These are phyloP conservation scores for Neurospora sp. DNA, from an alignment of 495 filamentous ascomycete genomes.

Conservation along the genomic window DNA sequence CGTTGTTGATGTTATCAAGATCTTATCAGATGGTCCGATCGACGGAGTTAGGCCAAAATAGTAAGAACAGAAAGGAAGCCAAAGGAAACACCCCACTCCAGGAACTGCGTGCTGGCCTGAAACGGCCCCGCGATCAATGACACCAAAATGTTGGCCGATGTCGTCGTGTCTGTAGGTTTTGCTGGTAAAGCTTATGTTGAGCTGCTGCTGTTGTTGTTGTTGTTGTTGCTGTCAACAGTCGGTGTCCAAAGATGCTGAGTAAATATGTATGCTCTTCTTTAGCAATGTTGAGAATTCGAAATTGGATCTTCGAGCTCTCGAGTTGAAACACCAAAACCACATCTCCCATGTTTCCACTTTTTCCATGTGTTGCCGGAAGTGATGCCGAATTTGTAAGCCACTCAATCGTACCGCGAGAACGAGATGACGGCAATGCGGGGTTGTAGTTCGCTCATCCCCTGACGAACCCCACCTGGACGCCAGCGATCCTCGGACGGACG, in stretches of 20 bases:
- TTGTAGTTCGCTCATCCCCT: not conserved
- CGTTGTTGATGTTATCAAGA: not conserved
- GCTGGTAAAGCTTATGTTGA: not conserved
- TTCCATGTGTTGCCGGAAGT: not conserved
- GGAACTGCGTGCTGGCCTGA: not conserved
- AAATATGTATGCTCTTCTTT: not conserved
- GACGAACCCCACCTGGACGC: constrained; percentile 11
- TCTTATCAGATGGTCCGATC: not conserved
- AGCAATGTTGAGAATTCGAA: not conserved
- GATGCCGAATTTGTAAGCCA: not conserved
- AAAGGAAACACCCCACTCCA: not conserved
- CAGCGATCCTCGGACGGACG: constrained; percentile 13
- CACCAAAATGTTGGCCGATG: not conserved
- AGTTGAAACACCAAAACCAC: not conserved
- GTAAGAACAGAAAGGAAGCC: not conserved
- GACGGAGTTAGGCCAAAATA: not conserved
- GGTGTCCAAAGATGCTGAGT: not conserved
- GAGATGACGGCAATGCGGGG: constrained; percentile 17
- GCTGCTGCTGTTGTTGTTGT: not conserved
- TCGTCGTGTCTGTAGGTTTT: not conserved
- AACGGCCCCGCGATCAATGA: not conserved
- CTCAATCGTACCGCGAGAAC: not conserved
- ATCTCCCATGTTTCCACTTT: not conserved
- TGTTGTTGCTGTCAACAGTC: not conserved
- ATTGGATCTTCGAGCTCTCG: not conserved